Evolutionary conservation across 495 filamentous ascomycete genomes (phyloP).

Genomic region (Lophiostoma macrostomum): DNA sequence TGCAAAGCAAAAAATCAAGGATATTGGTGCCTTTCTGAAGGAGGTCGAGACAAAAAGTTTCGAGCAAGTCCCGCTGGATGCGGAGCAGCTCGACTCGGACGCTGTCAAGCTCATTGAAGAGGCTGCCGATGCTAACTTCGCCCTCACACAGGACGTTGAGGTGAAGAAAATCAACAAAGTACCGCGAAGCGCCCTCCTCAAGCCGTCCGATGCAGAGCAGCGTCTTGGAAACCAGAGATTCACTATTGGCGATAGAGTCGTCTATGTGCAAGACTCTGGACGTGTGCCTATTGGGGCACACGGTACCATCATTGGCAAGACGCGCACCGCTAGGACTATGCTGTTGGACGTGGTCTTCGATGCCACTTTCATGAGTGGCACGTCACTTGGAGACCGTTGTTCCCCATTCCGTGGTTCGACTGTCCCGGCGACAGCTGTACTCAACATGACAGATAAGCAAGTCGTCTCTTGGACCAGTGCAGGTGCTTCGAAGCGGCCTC

Average conservation of each 20-base stretch:
- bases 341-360: constrained; percentile 94
- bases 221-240: constrained; percentile 83
- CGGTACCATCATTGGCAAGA: constrained; percentile 91
- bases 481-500: constrained; percentile 48
- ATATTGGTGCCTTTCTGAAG: constrained; percentile 91
- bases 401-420: constrained; percentile 96
- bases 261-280: constrained; percentile 89
- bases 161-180: constrained; percentile 67
- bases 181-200: constrained; percentile 81
- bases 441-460: constrained; percentile 83
- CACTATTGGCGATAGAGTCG: constrained; percentile 80
- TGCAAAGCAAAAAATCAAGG: constrained; percentile 72
- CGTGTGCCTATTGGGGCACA: constrained; percentile 90
- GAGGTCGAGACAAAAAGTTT: constrained; percentile 83
- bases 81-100: constrained; percentile 90
- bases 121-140: constrained; percentile 61
- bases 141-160: constrained; percentile 52
- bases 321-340: constrained; percentile 72
- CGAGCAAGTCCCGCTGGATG: constrained; percentile 89
- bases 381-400: constrained; percentile 81
- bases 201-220: constrained; percentile 88
- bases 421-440: constrained; percentile 73
- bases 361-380: constrained; percentile 91
- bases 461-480: constrained; percentile 72
- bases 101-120: constrained; percentile 77